These are phyloP conservation scores for Plicaturopsis crispa DNA, from an alignment of 768 basidiomycete genomes.

Conservation along the genomic window DNA sequence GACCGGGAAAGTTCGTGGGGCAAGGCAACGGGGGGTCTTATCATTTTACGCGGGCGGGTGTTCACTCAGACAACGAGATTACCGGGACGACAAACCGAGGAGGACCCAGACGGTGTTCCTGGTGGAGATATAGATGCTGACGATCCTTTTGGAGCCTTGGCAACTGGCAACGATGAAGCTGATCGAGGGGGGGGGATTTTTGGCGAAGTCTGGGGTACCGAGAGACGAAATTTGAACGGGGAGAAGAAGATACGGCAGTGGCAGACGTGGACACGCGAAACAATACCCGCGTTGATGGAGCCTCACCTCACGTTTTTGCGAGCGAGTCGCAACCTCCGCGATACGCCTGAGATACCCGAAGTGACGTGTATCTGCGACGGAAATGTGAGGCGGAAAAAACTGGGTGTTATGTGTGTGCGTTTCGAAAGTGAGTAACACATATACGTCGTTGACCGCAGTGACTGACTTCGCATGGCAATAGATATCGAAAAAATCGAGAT, in stretches of 20 bases:
- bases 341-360: neutral
- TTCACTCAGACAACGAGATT: no score
- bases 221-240: no score
- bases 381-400: neutral
- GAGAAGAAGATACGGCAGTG: neutral
- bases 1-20: no score
- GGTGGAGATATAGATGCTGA: no score
- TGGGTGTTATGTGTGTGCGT: neutral
- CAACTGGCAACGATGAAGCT: no score
- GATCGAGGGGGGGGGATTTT: no score
- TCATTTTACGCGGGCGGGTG: no score
- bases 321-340: neutral
- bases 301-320: neutral
- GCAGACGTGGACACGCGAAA: neutral
- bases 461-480: neutral
- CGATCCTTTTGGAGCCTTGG: no score
- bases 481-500: conserved; percentile 6
- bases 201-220: no score
- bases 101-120: no score
- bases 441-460: neutral
- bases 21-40: no score
- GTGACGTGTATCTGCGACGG: neutral
- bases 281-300: neutral
- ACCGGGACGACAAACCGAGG: no score
- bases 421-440: neutral